Base-by-base conservation (phyloP, 1,284 basidiomycete species). In the Meira nashicola region DNA sequence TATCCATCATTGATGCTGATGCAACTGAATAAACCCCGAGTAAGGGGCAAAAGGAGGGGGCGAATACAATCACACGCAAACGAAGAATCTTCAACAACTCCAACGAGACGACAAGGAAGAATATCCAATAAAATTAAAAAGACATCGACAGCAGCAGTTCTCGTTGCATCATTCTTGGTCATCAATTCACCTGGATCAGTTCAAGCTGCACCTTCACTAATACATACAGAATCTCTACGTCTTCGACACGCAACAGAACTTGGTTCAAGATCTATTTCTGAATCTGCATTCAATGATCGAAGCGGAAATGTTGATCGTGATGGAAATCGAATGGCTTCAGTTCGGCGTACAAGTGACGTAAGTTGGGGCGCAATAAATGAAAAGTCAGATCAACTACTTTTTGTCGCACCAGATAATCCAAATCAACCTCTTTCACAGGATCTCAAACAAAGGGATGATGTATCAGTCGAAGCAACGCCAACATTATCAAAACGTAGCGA, bases 121-220 rank as follows among this genome's bases (percentile, higher is more conserved):
- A 48, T n/a, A 25, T 15, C 2, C 25, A 12, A 17, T 23, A 23
- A 23, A 60, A 46, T 7, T 12, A 23, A 2, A 38, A 14, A 12
- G 5, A 5, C 50, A 25, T 2, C 19, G n/a, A 7, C 23, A 5
- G n/a, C 50, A 21, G n/a, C 50, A 25, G 37, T 53, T 7, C 15
- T 37, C 23, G 44, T 56, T 28, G 47, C 47, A 19, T 40, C n/a
- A 37, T 50, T 33, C 2, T 37, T 52, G 28, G 33, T 46, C 23
- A 44, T 44, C 23, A 58, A 39, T 10, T 17, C 38, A 38, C 11
- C 28, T 25, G 50, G 19, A 14, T 17, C 12, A 19, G n/a, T n/a
- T 5, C 28, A 53, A 33, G 50, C 38, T 4, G 50, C 50, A 17
- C 46, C 46, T 21, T 14, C 17, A 48, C 21, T 17, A 9, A 4